Conservation (phyloP, 441 rosid species). For the Bruguiera hainesii region DNA sequence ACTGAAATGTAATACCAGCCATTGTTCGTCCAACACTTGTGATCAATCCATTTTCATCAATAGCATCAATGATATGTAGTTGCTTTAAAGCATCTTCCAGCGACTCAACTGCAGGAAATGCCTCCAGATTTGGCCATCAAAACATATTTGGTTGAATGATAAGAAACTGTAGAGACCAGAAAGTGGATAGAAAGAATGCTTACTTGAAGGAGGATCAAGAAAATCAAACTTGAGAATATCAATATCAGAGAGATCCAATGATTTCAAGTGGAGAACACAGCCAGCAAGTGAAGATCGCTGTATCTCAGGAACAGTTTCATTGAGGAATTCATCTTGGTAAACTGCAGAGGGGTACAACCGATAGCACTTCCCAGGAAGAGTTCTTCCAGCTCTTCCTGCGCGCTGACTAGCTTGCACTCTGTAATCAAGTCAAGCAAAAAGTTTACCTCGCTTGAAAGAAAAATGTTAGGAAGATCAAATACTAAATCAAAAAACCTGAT, state of each 20-base stretch:
- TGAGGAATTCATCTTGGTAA: constrained; percentile 80
- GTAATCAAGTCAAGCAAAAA: constrained; percentile 26
- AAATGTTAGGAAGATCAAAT: neutral
- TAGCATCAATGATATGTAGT: constrained; percentile 85
- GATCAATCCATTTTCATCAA: constrained; percentile 82
- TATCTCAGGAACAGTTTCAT: constrained; percentile 94
- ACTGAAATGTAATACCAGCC: constrained; percentile 65
- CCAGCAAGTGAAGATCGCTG: constrained; percentile 97
- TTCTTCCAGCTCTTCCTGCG: constrained; percentile 98
- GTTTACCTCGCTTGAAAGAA: constrained; percentile 6
- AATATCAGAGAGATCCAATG: constrained; percentile 90
- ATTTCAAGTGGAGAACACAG: constrained; percentile 88
- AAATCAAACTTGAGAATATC: constrained; percentile 93
- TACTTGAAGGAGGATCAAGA: constrained; percentile 93
- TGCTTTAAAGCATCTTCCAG: constrained; percentile 92
- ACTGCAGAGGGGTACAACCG: constrained; percentile 71
- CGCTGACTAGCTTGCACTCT: constrained; percentile 99
- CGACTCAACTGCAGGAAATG: constrained; percentile 66
- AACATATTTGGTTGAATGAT: constrained; percentile 7
- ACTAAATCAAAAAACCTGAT: neutral
- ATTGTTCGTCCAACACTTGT: constrained; percentile 78
- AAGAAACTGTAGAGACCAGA: neutral
- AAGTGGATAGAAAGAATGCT: constrained; percentile 21
- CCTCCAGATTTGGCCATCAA: constrained; percentile 26
- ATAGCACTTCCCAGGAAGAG: constrained; percentile 96